Percentiles rank a stretch among this genome's conserved stretches.
These are phyloP conservation scores for Ophiosphaerella narmari DNA, from an alignment of 2,329 filamentous ascomycete genomes.

Conservation along the genomic window DNA sequence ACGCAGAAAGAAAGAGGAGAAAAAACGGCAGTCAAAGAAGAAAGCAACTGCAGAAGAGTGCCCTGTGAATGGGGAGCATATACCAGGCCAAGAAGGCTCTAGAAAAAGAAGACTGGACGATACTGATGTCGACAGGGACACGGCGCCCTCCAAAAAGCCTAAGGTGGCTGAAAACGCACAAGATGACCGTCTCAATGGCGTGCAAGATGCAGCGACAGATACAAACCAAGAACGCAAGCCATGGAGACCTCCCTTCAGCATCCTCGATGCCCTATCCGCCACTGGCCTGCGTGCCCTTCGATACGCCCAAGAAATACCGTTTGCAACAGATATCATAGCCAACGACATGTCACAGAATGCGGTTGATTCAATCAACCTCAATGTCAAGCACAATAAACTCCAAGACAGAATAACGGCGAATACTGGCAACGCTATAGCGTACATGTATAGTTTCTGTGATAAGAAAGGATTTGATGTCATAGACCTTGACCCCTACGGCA, in stretches of 20 bases:
- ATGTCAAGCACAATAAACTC: slow-evolving; percentile 81
- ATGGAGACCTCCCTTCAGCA: slow-evolving; percentile 52
- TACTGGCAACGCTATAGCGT: slow-evolving; percentile 80
- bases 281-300: slow-evolving; percentile 89
- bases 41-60: slow-evolving; percentile 11
- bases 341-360: slow-evolving; percentile 86
- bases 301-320: slow-evolving; percentile 89
- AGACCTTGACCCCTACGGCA: slow-evolving; percentile 94
- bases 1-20: slow-evolving; percentile 37
- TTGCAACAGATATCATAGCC: slow-evolving; percentile 78
- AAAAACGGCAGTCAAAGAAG: slow-evolving; percentile 25
- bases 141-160: slow-evolving; percentile 30
- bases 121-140: slow-evolving; percentile 10
- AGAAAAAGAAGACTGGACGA: slow-evolving; percentile 32
- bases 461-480: slow-evolving; percentile 80
- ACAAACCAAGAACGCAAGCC: slow-evolving; percentile 12
- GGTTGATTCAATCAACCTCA: slow-evolving; percentile 78
- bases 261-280: slow-evolving; percentile 92
- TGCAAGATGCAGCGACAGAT: background rate
- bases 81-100: slow-evolving; percentile 10
- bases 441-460: slow-evolving; percentile 81
- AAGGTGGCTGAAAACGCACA: slow-evolving; percentile 24
- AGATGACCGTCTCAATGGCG: slow-evolving; percentile 5
- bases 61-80: background rate
- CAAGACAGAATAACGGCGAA: slow-evolving; percentile 71